Percentiles rank a stretch among this genome's conserved stretches.
phyloP scores from a whole-genome alignment of 352 stramenopile species.

The Globisporangium camurandrum region DNA sequence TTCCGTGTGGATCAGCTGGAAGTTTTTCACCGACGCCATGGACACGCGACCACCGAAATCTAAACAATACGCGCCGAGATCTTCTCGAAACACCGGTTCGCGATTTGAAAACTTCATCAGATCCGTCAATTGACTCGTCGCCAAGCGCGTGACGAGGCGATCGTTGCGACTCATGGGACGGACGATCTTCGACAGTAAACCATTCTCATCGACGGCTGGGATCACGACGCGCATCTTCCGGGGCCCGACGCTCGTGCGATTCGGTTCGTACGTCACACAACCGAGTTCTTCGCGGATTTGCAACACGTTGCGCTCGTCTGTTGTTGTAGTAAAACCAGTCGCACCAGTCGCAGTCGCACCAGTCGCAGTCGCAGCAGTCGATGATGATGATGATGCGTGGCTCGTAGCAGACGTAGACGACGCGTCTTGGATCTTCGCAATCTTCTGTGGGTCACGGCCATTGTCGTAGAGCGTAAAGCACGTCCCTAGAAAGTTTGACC shows the following conservation, averaged over 20 bases:
- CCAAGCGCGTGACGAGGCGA: constrained; percentile 67
- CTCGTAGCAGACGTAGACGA: too few relatives aligned
- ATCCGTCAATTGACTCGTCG: constrained; percentile 64
- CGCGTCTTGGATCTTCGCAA: constrained; percentile 83
- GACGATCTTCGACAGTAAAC: constrained; percentile 72
- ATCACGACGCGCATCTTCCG: constrained; percentile 84
- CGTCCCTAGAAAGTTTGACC: constrained; percentile 83
- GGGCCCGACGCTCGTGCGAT: constrained; percentile 77
- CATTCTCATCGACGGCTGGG: constrained; percentile 75
- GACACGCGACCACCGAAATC: constrained; percentile 74
- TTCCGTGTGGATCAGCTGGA: constrained; percentile 82
- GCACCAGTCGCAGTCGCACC: too few relatives aligned
- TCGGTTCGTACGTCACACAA: constrained; percentile 83
- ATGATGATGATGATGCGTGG: too few relatives aligned
- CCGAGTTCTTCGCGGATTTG: constrained; percentile 83
- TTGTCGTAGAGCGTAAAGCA: constrained; percentile 87
- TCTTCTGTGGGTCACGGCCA: constrained; percentile 80
- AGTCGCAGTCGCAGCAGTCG: too few relatives aligned
- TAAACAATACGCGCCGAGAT: constrained; percentile 79
- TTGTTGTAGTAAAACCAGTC: too few relatives aligned
- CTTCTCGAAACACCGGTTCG: constrained; percentile 79
- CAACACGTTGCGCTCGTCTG: constrained; percentile 78
- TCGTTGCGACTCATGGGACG: constrained; percentile 81
- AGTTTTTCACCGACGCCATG: constrained; percentile 85
- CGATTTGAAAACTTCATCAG: constrained; percentile 86